phyloP scores from a whole-genome alignment of 768 basidiomycete species.

The Vararia minispora region DNA sequence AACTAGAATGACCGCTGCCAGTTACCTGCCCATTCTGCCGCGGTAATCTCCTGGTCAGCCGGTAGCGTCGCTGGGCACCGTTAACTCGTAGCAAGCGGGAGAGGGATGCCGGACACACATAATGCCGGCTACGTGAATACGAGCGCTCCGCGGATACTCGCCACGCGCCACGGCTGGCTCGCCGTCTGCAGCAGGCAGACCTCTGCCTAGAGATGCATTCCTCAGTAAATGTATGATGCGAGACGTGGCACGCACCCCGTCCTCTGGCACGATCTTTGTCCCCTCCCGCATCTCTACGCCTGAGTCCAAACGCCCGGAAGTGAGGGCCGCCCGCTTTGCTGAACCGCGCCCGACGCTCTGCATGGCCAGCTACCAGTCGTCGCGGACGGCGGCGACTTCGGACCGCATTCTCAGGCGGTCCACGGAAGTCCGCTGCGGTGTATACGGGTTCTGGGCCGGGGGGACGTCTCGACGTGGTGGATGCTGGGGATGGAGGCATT shows the following conservation, averaged over 20 bases:
- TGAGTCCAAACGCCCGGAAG: slow-evolving; percentile 69
- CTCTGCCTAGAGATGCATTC: too few relatives aligned
- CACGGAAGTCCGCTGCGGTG: slow-evolving; percentile 66
- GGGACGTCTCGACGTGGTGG: slow-evolving; percentile 48
- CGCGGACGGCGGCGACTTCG: slow-evolving; percentile 74
- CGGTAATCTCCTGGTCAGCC: slow-evolving; percentile 32
- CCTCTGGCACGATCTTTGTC: slow-evolving; percentile 56
- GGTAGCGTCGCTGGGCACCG: slow-evolving; percentile 32
- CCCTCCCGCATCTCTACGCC: slow-evolving; percentile 57
- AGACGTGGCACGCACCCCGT: slow-evolving; percentile 43
- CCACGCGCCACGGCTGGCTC: slow-evolving; percentile 88
- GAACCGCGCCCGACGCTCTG: slow-evolving; percentile 42
- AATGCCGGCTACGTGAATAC: slow-evolving; percentile 69
- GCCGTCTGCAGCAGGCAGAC: slow-evolving; percentile 74
- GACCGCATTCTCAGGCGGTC: slow-evolving; percentile 51
- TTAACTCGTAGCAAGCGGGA: not conserved
- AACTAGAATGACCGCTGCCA: slow-evolving; percentile 78
- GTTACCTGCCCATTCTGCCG: slow-evolving; percentile 63
- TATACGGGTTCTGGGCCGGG: slow-evolving; percentile 65
- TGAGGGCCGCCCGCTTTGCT: slow-evolving; percentile 31
- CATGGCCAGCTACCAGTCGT: slow-evolving; percentile 70
- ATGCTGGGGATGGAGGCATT: slow-evolving; percentile 29
- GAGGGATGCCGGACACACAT: slow-evolving; percentile 29
- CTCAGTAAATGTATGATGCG: too few relatives aligned
- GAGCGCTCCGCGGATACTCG: slow-evolving; percentile 74